Evolutionary conservation across 331 rosid genomes (phyloP), one percentile per base, ranked within the genome.

Genomic region (Acacia pycnantha): DNA sequence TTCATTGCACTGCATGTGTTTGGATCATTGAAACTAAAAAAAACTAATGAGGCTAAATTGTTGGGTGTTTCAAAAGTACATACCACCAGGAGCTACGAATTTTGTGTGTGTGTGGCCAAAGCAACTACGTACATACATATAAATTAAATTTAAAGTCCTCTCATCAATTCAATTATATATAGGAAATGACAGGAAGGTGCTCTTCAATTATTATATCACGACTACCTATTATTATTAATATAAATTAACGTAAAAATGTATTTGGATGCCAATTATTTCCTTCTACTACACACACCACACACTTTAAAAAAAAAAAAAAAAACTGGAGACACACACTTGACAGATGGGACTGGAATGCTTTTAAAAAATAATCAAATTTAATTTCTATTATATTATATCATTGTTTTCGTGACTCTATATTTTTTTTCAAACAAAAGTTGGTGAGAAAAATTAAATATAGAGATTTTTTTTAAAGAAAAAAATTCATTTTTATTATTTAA

Each of bases 171-270:
- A n/a, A n/a, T n/a, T n/a, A 74, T 75, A n/a, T 37, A 54, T 56
- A 51, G 66, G 79, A 64, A 70, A 64, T 64, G 54, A 74, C 44
- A 58, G 56, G 54, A 76, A 15, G 78, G 67, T 21, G 51, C 47
- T 37, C 22, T 74, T 54, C 15, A 33, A 73, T 40, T 10, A 29
- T 31, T 51, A 51, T 40, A 51, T 73, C 21, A 9, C 24, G 66
- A 59, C 26, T 35, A 2, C 69, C 6, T 0, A 46, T 46, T 15
- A 61, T 61, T 26, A 14, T 26, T 12, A 5, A 16, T 24, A 24
- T 43, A 68, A 59, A 29, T 59, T 22, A 71, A 46, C 6, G 73
- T 11, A 24, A 41, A 41, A 24, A 58, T 46, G 33, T 14, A 3
- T 46, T 65, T 11, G 21, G 7, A 6, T 15, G 70, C 22, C 41